These are phyloP conservation scores for Chaetomiaceae sp. DNA, from an alignment of 2,329 filamentous ascomycete genomes.

Conservation along the genomic window DNA sequence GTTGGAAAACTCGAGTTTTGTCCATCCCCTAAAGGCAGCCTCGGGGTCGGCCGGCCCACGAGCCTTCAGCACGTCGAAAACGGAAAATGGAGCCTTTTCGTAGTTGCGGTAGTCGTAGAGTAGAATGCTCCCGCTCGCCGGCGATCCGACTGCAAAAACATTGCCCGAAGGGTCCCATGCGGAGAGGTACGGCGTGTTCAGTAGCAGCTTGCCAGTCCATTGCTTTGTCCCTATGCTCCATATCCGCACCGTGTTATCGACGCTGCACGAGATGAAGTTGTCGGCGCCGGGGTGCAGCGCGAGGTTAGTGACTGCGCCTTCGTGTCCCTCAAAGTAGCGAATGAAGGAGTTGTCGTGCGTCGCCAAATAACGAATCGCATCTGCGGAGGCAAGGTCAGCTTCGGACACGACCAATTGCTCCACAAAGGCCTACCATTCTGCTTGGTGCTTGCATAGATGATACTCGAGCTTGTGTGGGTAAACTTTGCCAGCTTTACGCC, in stretches of 20 bases:
- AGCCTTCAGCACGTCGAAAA: slow-evolving; percentile 70
- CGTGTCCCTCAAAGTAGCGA: slow-evolving; percentile 92
- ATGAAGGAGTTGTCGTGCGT: slow-evolving; percentile 96
- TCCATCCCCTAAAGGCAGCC: slow-evolving; percentile 70
- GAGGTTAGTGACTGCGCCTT: slow-evolving; percentile 76
- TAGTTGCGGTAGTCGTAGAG: slow-evolving; percentile 94
- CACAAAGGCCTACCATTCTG: slow-evolving; percentile 64
- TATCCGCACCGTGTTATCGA: slow-evolving; percentile 84
- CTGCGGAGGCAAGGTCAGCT: slow-evolving; percentile 37
- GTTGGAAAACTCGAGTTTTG: slow-evolving; percentile 90
- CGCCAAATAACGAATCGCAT: slow-evolving; percentile 79
- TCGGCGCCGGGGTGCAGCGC: slow-evolving; percentile 81
- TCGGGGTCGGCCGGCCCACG: slow-evolving; percentile 48
- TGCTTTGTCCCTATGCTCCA: slow-evolving; percentile 85
- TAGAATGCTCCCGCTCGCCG: slow-evolving; percentile 71
- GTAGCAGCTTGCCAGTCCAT: slow-evolving; percentile 72
- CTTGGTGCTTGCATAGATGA: slow-evolving; percentile 94
- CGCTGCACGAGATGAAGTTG: slow-evolving; percentile 85
- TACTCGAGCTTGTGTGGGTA: slow-evolving; percentile 83
- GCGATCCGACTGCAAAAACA: slow-evolving; percentile 85
- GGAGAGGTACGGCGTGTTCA: slow-evolving; percentile 75
- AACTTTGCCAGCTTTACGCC: slow-evolving; percentile 92
- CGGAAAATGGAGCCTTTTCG: slow-evolving; percentile 83
- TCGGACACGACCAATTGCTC: not conserved
- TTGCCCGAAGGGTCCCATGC: slow-evolving; percentile 90